These are phyloP conservation scores for Epichloe baconii DNA, from an alignment of 2,329 filamentous ascomycete genomes.

Conservation along the genomic window DNA sequence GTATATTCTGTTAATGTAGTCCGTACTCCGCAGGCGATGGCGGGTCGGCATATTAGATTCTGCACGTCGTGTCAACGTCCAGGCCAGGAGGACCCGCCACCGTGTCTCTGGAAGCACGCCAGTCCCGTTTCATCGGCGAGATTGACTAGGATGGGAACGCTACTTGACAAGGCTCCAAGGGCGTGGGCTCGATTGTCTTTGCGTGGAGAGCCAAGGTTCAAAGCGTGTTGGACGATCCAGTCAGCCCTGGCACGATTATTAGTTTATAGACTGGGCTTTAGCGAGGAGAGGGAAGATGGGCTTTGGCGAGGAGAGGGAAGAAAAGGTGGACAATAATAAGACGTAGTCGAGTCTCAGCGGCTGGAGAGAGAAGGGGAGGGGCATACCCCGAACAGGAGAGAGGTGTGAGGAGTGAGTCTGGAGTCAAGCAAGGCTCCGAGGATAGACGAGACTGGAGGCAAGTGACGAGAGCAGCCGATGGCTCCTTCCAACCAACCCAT, in stretches of 20 bases:
- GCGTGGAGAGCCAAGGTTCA: background rate
- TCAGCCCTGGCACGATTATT: background rate
- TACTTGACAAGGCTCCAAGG: slow-evolving; percentile 1
- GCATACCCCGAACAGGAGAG: background rate
- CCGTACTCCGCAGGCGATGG: background rate
- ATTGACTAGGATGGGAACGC: background rate
- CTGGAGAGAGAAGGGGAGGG: background rate
- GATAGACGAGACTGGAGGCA: background rate
- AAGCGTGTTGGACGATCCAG: background rate
- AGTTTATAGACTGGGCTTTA: background rate
- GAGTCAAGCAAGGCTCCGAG: background rate
- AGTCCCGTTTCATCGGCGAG: slow-evolving; percentile 4
- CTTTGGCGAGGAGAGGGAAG: background rate
- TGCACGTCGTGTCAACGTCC: background rate
- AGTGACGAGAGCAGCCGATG: background rate
- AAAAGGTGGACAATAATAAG: background rate
- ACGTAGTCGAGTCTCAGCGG: background rate
- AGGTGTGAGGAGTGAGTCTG: background rate
- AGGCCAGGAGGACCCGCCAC: background rate
- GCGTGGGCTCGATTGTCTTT: slow-evolving; percentile 1
- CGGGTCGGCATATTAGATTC: background rate
- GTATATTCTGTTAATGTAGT: background rate
- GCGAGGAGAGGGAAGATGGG: background rate
- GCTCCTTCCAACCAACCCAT: background rate
- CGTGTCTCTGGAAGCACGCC: slow-evolving; percentile 6